Evolutionary conservation across 1,284 basidiomycete genomes (phyloP).

Genomic region (Ganoderma lingzhi): DNA sequence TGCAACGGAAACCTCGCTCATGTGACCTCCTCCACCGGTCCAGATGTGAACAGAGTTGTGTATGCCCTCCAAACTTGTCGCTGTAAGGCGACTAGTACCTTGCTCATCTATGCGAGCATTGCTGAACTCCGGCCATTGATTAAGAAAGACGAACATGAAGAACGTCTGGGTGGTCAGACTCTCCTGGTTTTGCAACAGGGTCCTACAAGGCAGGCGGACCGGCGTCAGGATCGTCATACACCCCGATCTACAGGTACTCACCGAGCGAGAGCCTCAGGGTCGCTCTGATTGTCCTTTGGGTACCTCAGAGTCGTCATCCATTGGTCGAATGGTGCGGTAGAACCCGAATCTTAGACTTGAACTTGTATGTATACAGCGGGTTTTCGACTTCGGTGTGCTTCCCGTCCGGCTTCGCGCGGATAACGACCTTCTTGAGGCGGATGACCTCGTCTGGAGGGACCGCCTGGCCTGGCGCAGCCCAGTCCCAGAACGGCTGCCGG

Average conservation of each 20-base stretch:
- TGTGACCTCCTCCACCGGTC: slow-evolving; percentile 12
- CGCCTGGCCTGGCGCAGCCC: slow-evolving; percentile 7
- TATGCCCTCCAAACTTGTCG: slow-evolving; percentile 20
- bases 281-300: slow-evolving; percentile 7
- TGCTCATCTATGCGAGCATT: not conserved
- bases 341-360: slow-evolving; percentile 9
- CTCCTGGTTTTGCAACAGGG: not conserved
- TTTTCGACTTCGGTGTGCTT: slow-evolving; percentile 1
- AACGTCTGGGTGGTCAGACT: slow-evolving; percentile 9
- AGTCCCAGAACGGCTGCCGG: slow-evolving; percentile 26
- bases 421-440: not conserved
- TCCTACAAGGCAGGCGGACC: slow-evolving; percentile 1
- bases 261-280: not conserved
- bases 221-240: not conserved
- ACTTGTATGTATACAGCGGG: slow-evolving; percentile 20
- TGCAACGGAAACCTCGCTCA: slow-evolving; percentile 10
- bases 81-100: not conserved
- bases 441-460: slow-evolving; percentile 10
- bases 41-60: slow-evolving; percentile 17
- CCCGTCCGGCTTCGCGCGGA: slow-evolving; percentile 8
- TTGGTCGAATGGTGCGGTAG: slow-evolving; percentile 5
- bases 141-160: not conserved
- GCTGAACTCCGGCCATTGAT: slow-evolving; percentile 8
- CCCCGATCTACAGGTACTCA: not conserved
- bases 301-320: slow-evolving; percentile 14